Conservation (phyloP, 2,329 filamentous ascomycete genomes). For the Botrytis cinerea region DNA sequence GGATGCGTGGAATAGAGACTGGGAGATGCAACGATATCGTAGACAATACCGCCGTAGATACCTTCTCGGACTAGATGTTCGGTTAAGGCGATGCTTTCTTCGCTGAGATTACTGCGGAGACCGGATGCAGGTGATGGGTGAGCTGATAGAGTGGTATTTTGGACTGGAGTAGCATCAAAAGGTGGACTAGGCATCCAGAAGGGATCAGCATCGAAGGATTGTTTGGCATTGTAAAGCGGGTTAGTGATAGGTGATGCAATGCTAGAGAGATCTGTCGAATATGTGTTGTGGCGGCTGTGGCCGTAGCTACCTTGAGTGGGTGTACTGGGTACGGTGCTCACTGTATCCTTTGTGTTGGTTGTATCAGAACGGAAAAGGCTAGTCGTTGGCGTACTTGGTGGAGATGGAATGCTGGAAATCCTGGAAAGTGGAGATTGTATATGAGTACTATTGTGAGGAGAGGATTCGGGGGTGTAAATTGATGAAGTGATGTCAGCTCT, state of each 20-base stretch:
- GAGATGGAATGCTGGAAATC: neutral
- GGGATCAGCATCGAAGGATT: neutral
- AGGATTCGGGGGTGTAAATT: neutral
- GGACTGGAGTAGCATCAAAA: neutral
- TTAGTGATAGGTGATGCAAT: neutral
- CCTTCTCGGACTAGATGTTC: conserved; percentile 13
- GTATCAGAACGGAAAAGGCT: neutral
- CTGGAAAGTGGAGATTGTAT: neutral
- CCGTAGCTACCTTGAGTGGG: neutral
- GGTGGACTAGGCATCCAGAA: neutral
- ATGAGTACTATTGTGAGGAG: neutral
- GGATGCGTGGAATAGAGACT: neutral
- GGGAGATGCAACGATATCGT: neutral
- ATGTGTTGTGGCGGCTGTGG: neutral
- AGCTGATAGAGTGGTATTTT: neutral
- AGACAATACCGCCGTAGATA: conserved; percentile 12
- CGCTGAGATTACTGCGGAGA: neutral
- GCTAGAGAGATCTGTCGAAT: neutral
- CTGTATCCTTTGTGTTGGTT: neutral
- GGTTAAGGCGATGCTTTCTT: conserved; percentile 7
- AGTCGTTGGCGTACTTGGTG: neutral
- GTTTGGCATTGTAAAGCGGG: neutral
- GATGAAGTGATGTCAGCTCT: neutral
- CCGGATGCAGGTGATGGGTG: neutral
- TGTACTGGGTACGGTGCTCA: neutral